phyloP scores from a whole-genome alignment of 345 rosid species.

The Conringia planisiliqua region DNA sequence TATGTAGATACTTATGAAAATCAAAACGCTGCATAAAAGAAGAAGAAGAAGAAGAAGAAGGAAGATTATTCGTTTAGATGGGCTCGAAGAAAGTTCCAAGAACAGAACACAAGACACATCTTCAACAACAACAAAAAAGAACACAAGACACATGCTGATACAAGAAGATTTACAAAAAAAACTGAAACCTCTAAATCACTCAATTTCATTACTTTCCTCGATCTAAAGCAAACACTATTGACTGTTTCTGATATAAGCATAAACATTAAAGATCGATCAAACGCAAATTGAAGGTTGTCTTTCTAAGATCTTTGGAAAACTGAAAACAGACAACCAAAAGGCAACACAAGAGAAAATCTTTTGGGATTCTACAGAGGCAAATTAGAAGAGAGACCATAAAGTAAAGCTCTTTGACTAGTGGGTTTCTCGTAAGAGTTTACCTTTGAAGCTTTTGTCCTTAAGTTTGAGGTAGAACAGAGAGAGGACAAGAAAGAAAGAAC shows the following conservation, averaged over 20 bases:
- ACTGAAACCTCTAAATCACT: constrained; percentile 2
- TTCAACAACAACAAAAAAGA: neutral
- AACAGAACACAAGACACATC: neutral
- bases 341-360: neutral
- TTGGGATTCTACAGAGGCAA: neutral
- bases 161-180: neutral
- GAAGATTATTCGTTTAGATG: neutral
- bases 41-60: neutral
- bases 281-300: neutral
- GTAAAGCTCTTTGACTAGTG: constrained; percentile 1
- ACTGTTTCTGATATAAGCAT: neutral
- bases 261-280: neutral
- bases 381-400: neutral
- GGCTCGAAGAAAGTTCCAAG: neutral
- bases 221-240: neutral
- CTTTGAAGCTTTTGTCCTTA: constrained; percentile 4
- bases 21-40: neutral
- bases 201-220: neutral
- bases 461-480: neutral
- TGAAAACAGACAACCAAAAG: neutral
- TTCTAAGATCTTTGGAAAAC: neutral
- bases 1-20: neutral
- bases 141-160: neutral
- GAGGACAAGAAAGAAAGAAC: neutral
- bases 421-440: constrained; percentile 1